A percentile compares a stretch with the other conserved stretches of the same genome.
Evolutionary conservation across 2,329 filamentous ascomycete genomes (phyloP).

Genomic region (Sphaceloma murrayae): DNA sequence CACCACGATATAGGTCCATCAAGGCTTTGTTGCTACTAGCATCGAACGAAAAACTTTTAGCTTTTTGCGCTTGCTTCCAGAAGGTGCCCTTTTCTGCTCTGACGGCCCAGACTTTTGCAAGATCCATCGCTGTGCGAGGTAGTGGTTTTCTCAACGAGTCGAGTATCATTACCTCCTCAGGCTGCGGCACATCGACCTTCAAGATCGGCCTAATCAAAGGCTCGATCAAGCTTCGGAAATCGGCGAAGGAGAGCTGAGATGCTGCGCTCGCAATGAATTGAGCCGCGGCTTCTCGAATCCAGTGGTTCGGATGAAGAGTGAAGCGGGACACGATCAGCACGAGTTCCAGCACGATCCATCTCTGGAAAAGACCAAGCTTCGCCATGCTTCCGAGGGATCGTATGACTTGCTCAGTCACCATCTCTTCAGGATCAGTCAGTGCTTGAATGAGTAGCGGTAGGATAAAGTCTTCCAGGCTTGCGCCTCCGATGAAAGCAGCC

Average conservation of each 20-base stretch:
- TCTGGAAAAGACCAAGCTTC: constrained; percentile 74
- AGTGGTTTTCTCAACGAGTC: constrained; percentile 77
- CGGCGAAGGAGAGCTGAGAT: constrained; percentile 65
- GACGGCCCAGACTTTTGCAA: constrained; percentile 74
- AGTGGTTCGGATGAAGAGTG: constrained; percentile 85
- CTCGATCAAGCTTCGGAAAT: constrained; percentile 71
- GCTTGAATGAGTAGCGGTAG: constrained; percentile 93
- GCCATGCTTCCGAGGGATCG: constrained; percentile 83
- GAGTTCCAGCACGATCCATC: constrained; percentile 76
- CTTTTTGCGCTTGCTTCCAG: constrained; percentile 68
- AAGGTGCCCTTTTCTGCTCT: constrained; percentile 75
- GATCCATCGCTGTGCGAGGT: constrained; percentile 69
- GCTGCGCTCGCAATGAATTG: constrained; percentile 73
- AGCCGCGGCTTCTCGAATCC: constrained; percentile 84
- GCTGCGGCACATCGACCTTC: constrained; percentile 59
- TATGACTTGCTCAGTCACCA: constrained; percentile 82
- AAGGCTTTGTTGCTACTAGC: constrained; percentile 16
- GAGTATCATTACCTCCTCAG: constrained; percentile 64
- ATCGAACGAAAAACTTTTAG: constrained; percentile 56
- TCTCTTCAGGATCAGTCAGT: constrained; percentile 83
- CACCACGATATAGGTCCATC: constrained; percentile 22
- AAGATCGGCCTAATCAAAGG: constrained; percentile 75
- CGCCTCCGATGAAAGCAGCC: constrained; percentile 78
- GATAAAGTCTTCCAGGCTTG: constrained; percentile 88
- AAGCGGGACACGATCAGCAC: constrained; percentile 76